These are phyloP conservation scores for Vaccinium darrowii DNA, from an alignment of 148 eudicot species.

Conservation along the genomic window DNA sequence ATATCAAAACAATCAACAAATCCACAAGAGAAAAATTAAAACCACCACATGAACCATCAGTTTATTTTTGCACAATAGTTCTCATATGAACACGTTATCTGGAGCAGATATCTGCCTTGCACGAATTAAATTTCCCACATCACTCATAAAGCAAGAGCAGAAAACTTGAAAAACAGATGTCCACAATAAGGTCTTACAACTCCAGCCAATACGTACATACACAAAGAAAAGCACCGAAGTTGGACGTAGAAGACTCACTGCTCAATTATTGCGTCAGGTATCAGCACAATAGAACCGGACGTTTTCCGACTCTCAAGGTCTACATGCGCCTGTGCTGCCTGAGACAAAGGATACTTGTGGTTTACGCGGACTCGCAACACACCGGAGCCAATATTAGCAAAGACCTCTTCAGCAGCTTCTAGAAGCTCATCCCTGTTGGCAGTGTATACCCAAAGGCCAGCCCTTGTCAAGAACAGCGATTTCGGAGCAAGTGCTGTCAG, in stretches of 20 bases:
- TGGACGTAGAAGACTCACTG: neutral
- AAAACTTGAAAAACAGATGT: neutral
- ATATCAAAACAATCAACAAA: neutral
- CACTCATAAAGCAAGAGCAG: neutral
- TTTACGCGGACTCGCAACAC: constrained; percentile 68
- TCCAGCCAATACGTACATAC: neutral
- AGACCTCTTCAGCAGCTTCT: constrained; percentile 67
- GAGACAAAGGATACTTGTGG: constrained; percentile 70
- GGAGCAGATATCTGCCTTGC: neutral
- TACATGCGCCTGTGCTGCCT: constrained; percentile 80
- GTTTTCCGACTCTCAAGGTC: constrained; percentile 73
- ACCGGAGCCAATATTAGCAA: constrained; percentile 56
- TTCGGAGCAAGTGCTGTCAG: constrained; percentile 61
- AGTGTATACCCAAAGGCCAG: constrained; percentile 52
- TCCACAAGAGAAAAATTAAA: neutral
- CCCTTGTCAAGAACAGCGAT: constrained; percentile 71
- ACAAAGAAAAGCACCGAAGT: neutral
- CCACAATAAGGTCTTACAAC: neutral
- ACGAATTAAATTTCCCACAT: neutral
- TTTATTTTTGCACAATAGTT: neutral
- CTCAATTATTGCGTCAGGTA: constrained; percentile 48
- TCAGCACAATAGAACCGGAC: constrained; percentile 77
- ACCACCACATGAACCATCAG: neutral
- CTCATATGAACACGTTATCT: neutral
- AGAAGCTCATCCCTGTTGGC: constrained; percentile 65